A percentile compares a stretch with the other conserved stretches of the same genome.
phyloP scores from a whole-genome alignment of 2,329 filamentous ascomycete species.

The Emydomyces testavorans region DNA sequence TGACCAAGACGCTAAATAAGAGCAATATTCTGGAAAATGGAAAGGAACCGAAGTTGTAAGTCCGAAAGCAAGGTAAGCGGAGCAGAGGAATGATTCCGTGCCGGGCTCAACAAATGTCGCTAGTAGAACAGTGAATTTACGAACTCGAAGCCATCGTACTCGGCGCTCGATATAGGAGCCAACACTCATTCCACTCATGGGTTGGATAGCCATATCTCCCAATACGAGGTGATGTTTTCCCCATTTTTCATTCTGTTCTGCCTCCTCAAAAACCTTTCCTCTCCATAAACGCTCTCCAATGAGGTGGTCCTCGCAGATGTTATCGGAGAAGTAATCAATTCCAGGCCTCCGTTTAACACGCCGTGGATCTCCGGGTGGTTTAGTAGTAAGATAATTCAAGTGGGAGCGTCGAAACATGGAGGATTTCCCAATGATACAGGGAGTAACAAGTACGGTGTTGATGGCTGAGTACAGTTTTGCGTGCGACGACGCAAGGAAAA shows the following conservation, averaged over 20 bases:
- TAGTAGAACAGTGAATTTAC: constrained; percentile 83
- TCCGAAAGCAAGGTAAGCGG: constrained; percentile 65
- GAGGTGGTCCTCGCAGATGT: constrained; percentile 95
- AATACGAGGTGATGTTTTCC: constrained; percentile 73
- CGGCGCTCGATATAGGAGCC: constrained; percentile 66
- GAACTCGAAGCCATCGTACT: constrained; percentile 79
- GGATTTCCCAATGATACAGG: constrained; percentile 91
- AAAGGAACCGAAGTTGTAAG: constrained; percentile 55
- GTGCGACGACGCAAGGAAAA: constrained; percentile 87
- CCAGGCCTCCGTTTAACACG: constrained; percentile 46
- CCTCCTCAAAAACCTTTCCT: constrained; percentile 28
- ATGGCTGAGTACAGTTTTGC: constrained; percentile 98
- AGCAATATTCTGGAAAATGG: constrained; percentile 43
- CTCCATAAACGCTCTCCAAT: constrained; percentile 89
- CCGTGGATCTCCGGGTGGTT: constrained; percentile 35
- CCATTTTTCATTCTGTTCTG: constrained; percentile 36
- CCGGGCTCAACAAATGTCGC: constrained; percentile 89
- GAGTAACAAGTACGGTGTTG: constrained; percentile 80
- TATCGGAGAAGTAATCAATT: constrained; percentile 85
- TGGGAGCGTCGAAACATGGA: constrained; percentile 97
- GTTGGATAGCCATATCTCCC: constrained; percentile 81
- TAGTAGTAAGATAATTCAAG: constrained; percentile 59
- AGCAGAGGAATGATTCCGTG: constrained; percentile 78
- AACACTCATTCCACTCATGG: constrained; percentile 70
- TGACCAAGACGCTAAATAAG: constrained; percentile 53